Evolutionary conservation across 2,329 filamentous ascomycete species (phyloP), one percentile per base, ranked within the genome.

Genomic region (Fonsecaea monophora): DNA sequence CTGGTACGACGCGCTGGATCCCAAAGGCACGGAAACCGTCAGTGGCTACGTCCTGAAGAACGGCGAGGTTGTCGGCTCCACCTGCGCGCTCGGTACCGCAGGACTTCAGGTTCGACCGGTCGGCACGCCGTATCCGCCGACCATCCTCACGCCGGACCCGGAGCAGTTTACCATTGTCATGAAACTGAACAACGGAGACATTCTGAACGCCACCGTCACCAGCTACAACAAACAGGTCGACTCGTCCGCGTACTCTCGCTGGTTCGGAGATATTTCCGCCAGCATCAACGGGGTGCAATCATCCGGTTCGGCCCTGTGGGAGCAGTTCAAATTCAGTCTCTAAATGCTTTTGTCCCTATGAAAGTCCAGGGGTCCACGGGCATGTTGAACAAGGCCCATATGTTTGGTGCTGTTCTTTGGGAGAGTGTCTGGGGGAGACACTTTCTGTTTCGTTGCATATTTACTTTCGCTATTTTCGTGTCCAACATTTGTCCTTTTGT

Each of bases 1-100:
- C 25, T 84, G 81, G 81, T 80, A 82, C 67, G 76, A 79, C 62
- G 73, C 75, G 2, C 62, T 79, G 18, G 67, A 71, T 12, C 45
- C 64, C n/a, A 63, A 71, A 4, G 74, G 72, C 6, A 71, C 66
- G 12, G 74, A 76, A 34, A 72, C 74, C 25, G 67, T 69, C 32
- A 75, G 73, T 34, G 70, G 73, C 18, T 81, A 78, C 58, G 73
- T 78, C 2, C 72, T 77, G 1, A 70, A 70, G 30, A 66, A 79
- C 62, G 74, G 74, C 1, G 48, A 72, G 18, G 65, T 76, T 10
- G 53, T 79, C 0, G 45, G 71, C 3, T 70, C 75, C 0, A 68
- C 71, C 9, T 80, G 79, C 25, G 73, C 53, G 42, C 45, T 50
- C 18, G 45, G 45, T 3, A 25, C 45, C 18, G 45, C 45, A 12